These are phyloP conservation scores for Populus hybrid DNA, from an alignment of 441 rosid species.

Conservation along the genomic window DNA sequence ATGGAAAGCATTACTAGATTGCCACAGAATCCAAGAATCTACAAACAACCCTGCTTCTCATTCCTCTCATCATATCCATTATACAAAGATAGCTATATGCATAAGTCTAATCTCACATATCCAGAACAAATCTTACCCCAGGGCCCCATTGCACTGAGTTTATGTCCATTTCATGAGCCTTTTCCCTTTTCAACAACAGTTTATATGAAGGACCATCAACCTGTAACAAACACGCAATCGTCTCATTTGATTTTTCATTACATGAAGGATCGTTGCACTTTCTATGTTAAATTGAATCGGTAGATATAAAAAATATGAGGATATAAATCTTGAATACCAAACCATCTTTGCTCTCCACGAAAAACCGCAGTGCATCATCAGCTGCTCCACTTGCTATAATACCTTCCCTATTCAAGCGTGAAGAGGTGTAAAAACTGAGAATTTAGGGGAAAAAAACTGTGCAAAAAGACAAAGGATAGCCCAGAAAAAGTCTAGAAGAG, in stretches of 20 bases:
- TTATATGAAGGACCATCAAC: conserved; percentile 62
- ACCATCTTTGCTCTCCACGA: conserved; percentile 36
- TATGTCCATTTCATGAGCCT: conserved; percentile 90
- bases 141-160: conserved; percentile 82
- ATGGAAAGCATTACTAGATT: not conserved
- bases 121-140: conserved; percentile 51
- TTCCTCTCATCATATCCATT: not conserved
- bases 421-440: conserved; percentile 5
- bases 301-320: conserved; percentile 3
- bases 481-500: not conserved
- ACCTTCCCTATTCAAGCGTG: conserved; percentile 56
- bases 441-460: conserved; percentile 3
- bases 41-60: not conserved
- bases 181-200: conserved; percentile 66
- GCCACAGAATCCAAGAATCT: not conserved
- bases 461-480: too few species aligned
- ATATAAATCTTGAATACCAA: conserved; percentile 38
- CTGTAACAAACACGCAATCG: conserved; percentile 34
- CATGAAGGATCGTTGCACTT: not conserved
- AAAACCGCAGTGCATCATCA: conserved; percentile 82
- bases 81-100: not conserved
- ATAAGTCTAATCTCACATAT: not conserved
- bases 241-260: not conserved
- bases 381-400: conserved; percentile 94
- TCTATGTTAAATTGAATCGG: not conserved